phyloP scores from a whole-genome alignment of 129 eudicot species.

The Helianthus annuus region DNA sequence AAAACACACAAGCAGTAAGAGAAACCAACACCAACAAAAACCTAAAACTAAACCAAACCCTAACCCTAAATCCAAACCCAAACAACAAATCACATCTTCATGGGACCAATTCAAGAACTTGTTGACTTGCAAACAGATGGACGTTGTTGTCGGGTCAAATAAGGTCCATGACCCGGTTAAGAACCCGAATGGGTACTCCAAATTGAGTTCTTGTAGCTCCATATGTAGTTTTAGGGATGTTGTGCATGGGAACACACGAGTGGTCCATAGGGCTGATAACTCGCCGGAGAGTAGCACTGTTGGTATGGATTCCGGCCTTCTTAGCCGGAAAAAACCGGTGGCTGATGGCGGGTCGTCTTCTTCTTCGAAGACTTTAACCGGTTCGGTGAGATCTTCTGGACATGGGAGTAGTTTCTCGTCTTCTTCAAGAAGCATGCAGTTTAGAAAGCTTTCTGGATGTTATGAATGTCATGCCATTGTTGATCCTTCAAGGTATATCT shows the following conservation, averaged over 20 bases:
- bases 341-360: slow-evolving; percentile 30
- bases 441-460: slow-evolving; percentile 88
- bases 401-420: slow-evolving; percentile 26
- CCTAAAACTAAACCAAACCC: slow-evolving; percentile 37
- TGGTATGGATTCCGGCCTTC: slow-evolving; percentile 57
- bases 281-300: slow-evolving; percentile 73
- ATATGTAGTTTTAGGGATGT: slow-evolving; percentile 78
- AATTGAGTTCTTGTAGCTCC: slow-evolving; percentile 61
- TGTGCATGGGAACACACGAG: slow-evolving; percentile 77
- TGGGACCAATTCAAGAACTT: slow-evolving; percentile 93
- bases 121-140: slow-evolving; percentile 72
- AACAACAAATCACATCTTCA: slow-evolving; percentile 50
- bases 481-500: slow-evolving; percentile 60
- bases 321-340: slow-evolving; percentile 40
- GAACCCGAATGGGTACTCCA: slow-evolving; percentile 31
- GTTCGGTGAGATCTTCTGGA: slow-evolving; percentile 58
- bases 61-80: neutral
- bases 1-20: slow-evolving; percentile 24
- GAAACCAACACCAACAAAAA: slow-evolving; percentile 19
- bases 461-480: slow-evolving; percentile 89
- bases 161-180: slow-evolving; percentile 62
- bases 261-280: slow-evolving; percentile 79
- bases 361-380: slow-evolving; percentile 48
- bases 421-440: slow-evolving; percentile 63
- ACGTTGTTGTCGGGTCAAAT: slow-evolving; percentile 36